Evolutionary conservation across 1,284 basidiomycete species (phyloP).

Genomic region (Apiotrichum montevideense): DNA sequence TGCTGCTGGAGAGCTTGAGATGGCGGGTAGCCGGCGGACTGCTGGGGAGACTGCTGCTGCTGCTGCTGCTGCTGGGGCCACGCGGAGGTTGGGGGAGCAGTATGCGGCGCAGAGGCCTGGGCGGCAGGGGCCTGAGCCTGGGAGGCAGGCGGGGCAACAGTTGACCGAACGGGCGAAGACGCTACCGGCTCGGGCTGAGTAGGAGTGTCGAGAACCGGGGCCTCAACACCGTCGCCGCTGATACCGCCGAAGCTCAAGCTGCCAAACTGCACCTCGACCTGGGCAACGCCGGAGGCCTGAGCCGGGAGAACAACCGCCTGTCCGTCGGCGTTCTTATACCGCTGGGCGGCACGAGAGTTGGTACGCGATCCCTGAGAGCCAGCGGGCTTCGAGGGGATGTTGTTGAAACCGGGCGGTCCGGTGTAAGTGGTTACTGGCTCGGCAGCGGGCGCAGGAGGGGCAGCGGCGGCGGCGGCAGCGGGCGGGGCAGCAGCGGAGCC

Average conservation of each 20-base stretch:
- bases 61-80: background rate
- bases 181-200: conserved; percentile 20
- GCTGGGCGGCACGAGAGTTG: conserved; percentile 41
- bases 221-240: conserved; percentile 43
- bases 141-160: conserved; percentile 14
- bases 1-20: conserved; percentile 39
- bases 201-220: conserved; percentile 26
- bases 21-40: conserved; percentile 26
- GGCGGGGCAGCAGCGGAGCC: conserved; percentile 22
- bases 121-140: conserved; percentile 16
- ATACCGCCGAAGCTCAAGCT: conserved; percentile 46
- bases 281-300: conserved; percentile 28
- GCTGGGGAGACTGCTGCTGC: conserved; percentile 13
- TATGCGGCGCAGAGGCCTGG: conserved; percentile 13
- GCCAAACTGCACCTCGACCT: conserved; percentile 48
- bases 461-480: conserved; percentile 6
- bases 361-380: conserved; percentile 33
- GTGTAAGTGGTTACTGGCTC: conserved; percentile 44
- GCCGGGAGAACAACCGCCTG: conserved; percentile 46
- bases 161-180: conserved; percentile 14
- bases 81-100: conserved; percentile 4
- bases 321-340: conserved; percentile 45
- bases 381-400: conserved; percentile 26
- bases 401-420: conserved; percentile 48
- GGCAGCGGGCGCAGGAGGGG: conserved; percentile 20